Base-by-base conservation (phyloP, 345 rosid species). In the Sisymbrium altissimum region DNA sequence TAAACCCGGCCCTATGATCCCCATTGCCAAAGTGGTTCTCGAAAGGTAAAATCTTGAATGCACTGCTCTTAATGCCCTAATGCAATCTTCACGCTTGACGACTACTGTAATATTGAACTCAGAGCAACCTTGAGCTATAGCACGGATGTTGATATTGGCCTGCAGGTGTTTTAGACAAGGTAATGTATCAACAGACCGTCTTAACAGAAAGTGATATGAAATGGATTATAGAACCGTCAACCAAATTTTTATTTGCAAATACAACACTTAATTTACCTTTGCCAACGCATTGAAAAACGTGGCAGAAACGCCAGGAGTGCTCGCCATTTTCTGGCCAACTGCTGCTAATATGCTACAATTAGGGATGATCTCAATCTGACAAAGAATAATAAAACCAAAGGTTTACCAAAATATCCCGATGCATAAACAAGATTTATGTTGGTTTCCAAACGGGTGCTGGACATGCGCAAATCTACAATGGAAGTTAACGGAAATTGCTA, bases 291-390 rank as follows among this genome's bases (percentile, higher is more conserved):
- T 87, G 82, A 94, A 94, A 78, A 94, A 89, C 35, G 48, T 89
- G 61, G 97, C 96, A 78, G 94, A 89, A 52, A 94, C 97, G 61
- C 97, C 98, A 48, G 96, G 96, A 57, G 98, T 94, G 62, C 97
- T 94, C 0, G 98, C 97, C 98, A 94, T 94, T 82, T 87, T 91
- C 89, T 91, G 96, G 77, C 98, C 98, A 84, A 94, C 98, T 33
- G 97, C 72, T 55, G 97, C 97, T 77, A 94, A 83, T 79, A 94
- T 91, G 81, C 98, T 94, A 84, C 98, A 94, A 71, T 88, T 91
- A 56, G 83, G 88, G 80, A 94, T 78, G 66, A 94, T 66, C 53
- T 85, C 89, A 70, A 94, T 91, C 98, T 94, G 84, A 46, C 49
- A 52, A 80, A 29, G 52, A 19, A 39, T n/a, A 68, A 33, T 32